phyloP scores from a whole-genome alignment of 805 yeast species.

The Maudiozyma bulderi region DNA sequence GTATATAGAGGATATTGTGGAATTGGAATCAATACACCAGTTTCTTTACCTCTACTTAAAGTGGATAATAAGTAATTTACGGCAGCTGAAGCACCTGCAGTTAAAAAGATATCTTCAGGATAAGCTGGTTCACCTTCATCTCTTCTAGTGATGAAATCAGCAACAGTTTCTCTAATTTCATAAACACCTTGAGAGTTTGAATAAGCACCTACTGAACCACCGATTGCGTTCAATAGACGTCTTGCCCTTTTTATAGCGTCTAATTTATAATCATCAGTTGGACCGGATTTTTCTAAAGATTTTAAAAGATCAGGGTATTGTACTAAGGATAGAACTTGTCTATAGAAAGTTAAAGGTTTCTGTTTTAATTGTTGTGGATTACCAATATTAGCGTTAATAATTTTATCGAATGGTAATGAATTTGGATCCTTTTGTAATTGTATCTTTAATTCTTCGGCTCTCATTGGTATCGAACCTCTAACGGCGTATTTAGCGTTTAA shows the following conservation, averaged over 20 bases:
- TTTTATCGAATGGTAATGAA: conserved; percentile 63
- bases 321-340: conserved; percentile 78
- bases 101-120: conserved; percentile 69
- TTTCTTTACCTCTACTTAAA: conserved; percentile 52
- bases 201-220: conserved; percentile 87
- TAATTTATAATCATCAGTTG: conserved; percentile 31
- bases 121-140: conserved; percentile 66
- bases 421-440: conserved; percentile 46
- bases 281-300: conserved; percentile 10
- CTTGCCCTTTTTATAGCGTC: conserved; percentile 74
- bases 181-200: conserved; percentile 86
- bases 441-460: conserved; percentile 74
- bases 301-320: conserved; percentile 71
- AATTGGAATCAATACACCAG: conserved; percentile 87
- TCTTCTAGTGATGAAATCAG: conserved; percentile 66
- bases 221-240: conserved; percentile 44
- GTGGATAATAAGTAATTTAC: conserved; percentile 72
- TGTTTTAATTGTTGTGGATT: conserved; percentile 97
- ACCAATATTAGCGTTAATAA: conserved; percentile 90
- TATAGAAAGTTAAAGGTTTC: conserved; percentile 86
- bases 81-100: conserved; percentile 93
- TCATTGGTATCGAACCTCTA: conserved; percentile 85
- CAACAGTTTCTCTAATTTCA: conserved; percentile 64
- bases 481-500: conserved; percentile 91
- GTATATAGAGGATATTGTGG: conserved; percentile 98